Evolutionary conservation across 805 yeast species (phyloP).

Genomic region (Ogataea populi-albae): DNA sequence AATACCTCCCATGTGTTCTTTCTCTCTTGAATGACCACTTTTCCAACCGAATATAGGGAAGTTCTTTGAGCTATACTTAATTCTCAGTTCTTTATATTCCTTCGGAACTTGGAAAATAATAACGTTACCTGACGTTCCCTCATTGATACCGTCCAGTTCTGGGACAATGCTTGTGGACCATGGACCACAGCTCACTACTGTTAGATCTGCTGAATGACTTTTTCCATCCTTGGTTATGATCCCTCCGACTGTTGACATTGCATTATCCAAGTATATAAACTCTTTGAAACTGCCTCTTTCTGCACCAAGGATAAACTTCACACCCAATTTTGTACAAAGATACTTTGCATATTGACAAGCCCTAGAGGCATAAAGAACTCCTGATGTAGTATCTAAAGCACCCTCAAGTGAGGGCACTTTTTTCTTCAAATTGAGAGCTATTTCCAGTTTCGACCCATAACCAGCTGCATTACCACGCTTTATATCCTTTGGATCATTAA

Average conservation of each 20-base stretch:
- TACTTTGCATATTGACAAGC: conserved; percentile 32
- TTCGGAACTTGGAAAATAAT: conserved; percentile 35
- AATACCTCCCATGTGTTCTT: conserved; percentile 31
- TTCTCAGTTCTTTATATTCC: conserved; percentile 31
- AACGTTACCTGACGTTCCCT: conserved; percentile 38
- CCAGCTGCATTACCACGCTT: conserved; percentile 33
- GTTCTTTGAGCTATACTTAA: conserved; percentile 32
- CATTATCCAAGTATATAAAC: conserved; percentile 17
- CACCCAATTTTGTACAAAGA: conserved; percentile 30
- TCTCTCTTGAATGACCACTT: conserved; percentile 31
- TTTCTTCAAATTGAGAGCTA: conserved; percentile 17
- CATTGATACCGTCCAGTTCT: conserved; percentile 36
- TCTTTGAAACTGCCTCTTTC: conserved; percentile 28
- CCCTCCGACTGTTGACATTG: conserved; percentile 26
- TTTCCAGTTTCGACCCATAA: conserved; percentile 23
- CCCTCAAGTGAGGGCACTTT: conserved; percentile 20
- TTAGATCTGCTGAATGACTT: conserved; percentile 24
- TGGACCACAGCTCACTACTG: conserved; percentile 31
- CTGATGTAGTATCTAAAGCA: conserved; percentile 32
- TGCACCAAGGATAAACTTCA: conserved; percentile 34
- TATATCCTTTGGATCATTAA: conserved; percentile 29
- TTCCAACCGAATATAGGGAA: conserved; percentile 38
- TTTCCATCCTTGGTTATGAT: conserved; percentile 27
- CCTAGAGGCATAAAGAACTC: conserved; percentile 35
- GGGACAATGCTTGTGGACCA: conserved; percentile 33